phyloP scores from a whole-genome alignment of 2,329 filamentous ascomycete genomes.

The Cercospora zeae-maydis region DNA sequence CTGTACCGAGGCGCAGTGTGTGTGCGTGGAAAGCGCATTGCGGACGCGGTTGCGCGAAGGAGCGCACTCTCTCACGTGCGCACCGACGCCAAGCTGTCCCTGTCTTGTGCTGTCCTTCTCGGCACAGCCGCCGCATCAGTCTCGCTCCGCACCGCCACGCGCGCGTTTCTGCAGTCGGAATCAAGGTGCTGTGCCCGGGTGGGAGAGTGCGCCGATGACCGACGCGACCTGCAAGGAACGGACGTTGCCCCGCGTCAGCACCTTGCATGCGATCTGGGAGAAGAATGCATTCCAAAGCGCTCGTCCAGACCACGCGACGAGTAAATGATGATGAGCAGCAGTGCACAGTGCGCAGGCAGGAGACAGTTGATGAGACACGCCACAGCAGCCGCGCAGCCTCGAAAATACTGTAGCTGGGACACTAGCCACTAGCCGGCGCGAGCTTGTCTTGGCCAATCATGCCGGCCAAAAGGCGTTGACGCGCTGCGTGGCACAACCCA shows the following conservation, averaged over 20 bases:
- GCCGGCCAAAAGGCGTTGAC: slow-evolving; percentile 7
- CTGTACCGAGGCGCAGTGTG: no score
- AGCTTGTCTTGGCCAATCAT: slow-evolving; percentile 20
- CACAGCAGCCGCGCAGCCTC: slow-evolving; percentile 1
- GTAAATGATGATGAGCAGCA: no score
- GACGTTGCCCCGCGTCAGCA: neutral
- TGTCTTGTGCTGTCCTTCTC: neutral
- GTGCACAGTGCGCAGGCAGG: neutral
- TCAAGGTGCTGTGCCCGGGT: no score
- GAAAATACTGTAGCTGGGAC: slow-evolving; percentile 10
- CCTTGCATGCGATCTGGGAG: neutral
- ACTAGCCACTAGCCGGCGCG: slow-evolving; percentile 15
- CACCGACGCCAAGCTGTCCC: neutral
- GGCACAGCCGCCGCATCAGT: neutral
- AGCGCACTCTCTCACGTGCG: neutral
- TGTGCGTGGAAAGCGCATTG: neutral
- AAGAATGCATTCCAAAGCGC: neutral
- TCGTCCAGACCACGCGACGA: neutral
- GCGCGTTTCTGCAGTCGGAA: no score
- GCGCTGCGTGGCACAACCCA: slow-evolving; percentile 11
- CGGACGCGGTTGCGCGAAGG: neutral
- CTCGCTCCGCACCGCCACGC: slow-evolving; percentile 3
- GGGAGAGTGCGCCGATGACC: no score
- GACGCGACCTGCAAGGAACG: no score
- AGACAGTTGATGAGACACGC: neutral